phyloP scores from a whole-genome alignment of 73 alveolate genomes.

The Tetrahymena thermophila region DNA sequence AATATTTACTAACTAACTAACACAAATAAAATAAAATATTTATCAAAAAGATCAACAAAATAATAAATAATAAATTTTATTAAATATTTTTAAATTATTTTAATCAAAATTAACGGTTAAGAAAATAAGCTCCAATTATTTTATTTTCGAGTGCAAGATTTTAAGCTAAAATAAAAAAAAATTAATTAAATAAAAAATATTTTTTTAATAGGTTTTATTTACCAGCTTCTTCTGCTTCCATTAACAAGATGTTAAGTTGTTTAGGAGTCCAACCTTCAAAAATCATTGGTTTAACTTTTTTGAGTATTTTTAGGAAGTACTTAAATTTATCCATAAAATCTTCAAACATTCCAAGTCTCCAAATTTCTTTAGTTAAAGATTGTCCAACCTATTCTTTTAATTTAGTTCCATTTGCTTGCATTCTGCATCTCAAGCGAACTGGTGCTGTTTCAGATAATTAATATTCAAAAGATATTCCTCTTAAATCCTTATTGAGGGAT shows the following conservation, averaged over 20 bases:
- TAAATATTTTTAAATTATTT: neutral
- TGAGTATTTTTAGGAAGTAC: neutral
- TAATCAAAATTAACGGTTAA: neutral
- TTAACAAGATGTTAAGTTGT: neutral
- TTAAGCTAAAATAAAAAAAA: neutral
- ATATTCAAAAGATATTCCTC: neutral
- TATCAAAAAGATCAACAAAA: no score
- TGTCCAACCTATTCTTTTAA: neutral
- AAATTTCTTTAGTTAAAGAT: neutral
- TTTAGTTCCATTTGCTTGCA: neutral
- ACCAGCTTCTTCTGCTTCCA: neutral
- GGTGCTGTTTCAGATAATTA: neutral
- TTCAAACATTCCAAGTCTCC: neutral
- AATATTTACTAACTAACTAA: no score
- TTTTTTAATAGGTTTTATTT: neutral
- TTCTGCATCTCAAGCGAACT: neutral
- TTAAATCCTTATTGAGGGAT: neutral
- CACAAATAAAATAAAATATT: no score
- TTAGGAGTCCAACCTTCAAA: neutral
- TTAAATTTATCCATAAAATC: neutral
- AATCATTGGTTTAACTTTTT: neutral
- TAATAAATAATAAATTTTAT: neutral
- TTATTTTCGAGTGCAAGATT: neutral
- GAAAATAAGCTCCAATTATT: neutral
- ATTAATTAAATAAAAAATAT: neutral